Conservation (phyloP, 2,329 filamentous ascomycete genomes). For the Leptographium procerum region DNA sequence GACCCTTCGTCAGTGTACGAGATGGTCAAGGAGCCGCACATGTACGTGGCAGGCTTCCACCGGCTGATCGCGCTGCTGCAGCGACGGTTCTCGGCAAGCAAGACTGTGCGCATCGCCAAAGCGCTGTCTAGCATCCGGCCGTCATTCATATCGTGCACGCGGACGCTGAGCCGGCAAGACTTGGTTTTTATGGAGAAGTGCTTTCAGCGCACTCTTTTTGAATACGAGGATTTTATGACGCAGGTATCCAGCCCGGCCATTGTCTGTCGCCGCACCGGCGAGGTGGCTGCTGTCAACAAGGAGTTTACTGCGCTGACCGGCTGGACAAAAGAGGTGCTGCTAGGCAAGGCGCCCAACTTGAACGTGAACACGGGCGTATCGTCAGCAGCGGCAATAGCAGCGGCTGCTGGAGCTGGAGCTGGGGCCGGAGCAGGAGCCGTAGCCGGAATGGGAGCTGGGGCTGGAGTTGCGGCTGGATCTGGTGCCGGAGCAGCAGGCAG, state of each 20-base stretch:
- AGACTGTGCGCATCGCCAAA: constrained; percentile 73
- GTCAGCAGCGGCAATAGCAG: constrained; percentile 9
- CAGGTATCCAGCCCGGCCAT: constrained; percentile 83
- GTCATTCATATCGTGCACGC: constrained; percentile 84
- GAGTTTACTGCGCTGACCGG: constrained; percentile 94
- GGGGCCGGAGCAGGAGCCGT: not conserved
- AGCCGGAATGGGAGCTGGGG: not conserved
- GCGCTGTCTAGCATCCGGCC: constrained; percentile 82
- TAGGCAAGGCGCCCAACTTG: constrained; percentile 77
- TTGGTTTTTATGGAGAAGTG: constrained; percentile 97
- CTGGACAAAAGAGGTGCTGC: constrained; percentile 80
- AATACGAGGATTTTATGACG: constrained; percentile 87
- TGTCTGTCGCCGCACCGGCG: constrained; percentile 82
- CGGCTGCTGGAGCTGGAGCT: not conserved
- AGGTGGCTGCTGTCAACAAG: constrained; percentile 90
- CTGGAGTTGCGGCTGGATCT: not conserved
- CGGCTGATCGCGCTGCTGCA: constrained; percentile 71
- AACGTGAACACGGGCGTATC: constrained; percentile 64
- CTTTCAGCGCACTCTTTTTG: constrained; percentile 82
- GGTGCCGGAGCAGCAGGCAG: not conserved
- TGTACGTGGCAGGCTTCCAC: constrained; percentile 85
- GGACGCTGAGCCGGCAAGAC: constrained; percentile 78
- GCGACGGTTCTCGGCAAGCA: constrained; percentile 64
- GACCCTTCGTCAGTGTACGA: constrained; percentile 84
- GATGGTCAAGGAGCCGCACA: constrained; percentile 80